Conservation (phyloP, 345 rosid species). For the Dovyalis caffra region DNA sequence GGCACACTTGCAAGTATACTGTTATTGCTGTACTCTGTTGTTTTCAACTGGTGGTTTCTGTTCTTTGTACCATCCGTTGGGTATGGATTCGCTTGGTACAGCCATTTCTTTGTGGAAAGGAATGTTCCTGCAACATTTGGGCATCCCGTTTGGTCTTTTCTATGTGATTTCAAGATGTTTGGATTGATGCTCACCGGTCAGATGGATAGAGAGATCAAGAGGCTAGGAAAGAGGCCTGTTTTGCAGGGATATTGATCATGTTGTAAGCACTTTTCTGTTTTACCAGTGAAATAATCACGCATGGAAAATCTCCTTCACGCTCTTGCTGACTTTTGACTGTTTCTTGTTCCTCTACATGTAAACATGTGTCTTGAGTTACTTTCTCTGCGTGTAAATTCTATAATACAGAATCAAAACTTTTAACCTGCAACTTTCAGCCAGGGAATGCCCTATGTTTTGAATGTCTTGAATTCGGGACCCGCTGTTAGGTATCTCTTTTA, state of each 20-base stretch:
- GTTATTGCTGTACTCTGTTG: constrained; percentile 45
- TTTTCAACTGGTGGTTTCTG: constrained; percentile 60
- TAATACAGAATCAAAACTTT: too few relatives aligned
- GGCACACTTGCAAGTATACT: constrained; percentile 59
- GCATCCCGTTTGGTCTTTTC: constrained; percentile 85
- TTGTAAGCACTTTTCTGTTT: constrained; percentile 1
- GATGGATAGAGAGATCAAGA: constrained; percentile 93
- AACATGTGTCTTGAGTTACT: neutral
- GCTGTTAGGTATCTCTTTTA: neutral
- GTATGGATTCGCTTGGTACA: constrained; percentile 88
- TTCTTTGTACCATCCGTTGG: constrained; percentile 65
- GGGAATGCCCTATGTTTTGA: too few relatives aligned
- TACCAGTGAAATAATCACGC: neutral
- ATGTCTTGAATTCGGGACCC: too few relatives aligned
- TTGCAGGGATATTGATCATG: constrained; percentile 50
- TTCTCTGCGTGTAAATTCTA: too few relatives aligned
- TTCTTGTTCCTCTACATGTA: neutral
- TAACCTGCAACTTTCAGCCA: too few relatives aligned
- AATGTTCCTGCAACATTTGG: constrained; percentile 79
- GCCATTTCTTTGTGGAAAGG: constrained; percentile 94
- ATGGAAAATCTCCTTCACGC: neutral
- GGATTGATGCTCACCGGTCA: constrained; percentile 86
- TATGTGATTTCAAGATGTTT: constrained; percentile 90
- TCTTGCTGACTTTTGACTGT: neutral
- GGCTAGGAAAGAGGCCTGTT: constrained; percentile 91